Base-by-base conservation (phyloP, 805 yeast genomes). In the Saturnispora kantuleensis region DNA sequence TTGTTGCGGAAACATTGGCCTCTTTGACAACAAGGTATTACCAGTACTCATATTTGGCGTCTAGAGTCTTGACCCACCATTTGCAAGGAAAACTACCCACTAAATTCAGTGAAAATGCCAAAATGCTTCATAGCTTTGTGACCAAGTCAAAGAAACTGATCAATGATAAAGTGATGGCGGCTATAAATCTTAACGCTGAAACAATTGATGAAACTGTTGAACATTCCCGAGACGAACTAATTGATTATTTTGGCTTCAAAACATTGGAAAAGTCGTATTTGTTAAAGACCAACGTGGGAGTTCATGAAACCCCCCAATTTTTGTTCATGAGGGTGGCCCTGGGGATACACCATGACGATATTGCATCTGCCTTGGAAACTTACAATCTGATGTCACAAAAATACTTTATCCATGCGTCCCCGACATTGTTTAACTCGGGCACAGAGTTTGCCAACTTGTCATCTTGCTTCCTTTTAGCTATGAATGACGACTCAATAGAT, bases 1-100 rank as follows among this genome's bases (percentile, higher is more conserved):
- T 63, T 38, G 89, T 96, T 31, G 95, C 97, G 28, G 98, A 93
- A 65, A 85, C 93, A 13, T 84, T 93, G 42, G 97, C 97, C 26
- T 84, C 86, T 54, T 78, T 89, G 88, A 87, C 96, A 38, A 89
- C 97, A 5, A 74, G 79, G 47, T 97, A 90, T 63, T 96, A 96
- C 18, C 96, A 89, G 65, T 87, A 90, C 58, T 95, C 97, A 21
- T 73, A 79, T 31, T 71, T 88, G 50, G 97, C 96, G 36, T 95
- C 97, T 13, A 79, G 96, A 65, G 78, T 93, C 46, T 90, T 96
- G 11, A 78, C 83, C 37, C 76, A 87, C 18, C 80, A 83, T 60
- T 71, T 90, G 54, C 96, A 88, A 66, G 84, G 84, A 60, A 88
- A 78, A 63, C 81, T 96, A 39, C 79, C 87, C 44, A 73, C 77